Base-by-base conservation (phyloP, 2,329 filamentous ascomycete species). In the Clonostachys rosea region DNA sequence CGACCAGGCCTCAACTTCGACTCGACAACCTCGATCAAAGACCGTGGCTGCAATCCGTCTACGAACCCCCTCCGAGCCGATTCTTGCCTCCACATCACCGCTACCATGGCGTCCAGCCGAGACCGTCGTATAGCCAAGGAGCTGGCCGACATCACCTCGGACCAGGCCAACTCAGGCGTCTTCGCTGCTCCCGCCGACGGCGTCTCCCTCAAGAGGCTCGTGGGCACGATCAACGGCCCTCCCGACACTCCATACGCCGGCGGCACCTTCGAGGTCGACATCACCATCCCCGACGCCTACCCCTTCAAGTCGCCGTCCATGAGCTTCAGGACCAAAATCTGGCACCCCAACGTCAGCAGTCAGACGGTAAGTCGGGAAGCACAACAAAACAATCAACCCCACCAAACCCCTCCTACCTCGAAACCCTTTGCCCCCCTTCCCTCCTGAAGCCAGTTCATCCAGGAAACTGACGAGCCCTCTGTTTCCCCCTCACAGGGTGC, bases 281-380 rank as follows among this genome's bases (percentile, higher is more conserved):
- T 99, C 58, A 79, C 79, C 58, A 94, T 99, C 46, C 91, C 92
- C 0, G 79, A 80, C 52, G 87, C 88, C 56, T 99, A 99, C 61
- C 94, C 94, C 0, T 99, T 99, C 73, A 87, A 91, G 57, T 89
- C 92, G 5, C 94, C 94, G 5, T 67, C 81, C 49, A 97, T 99
- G 87, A 86, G 83, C 58, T 97, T 97, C 62, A 81, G 86, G 54
- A 99, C 94, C 53, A 91, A 86, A 67, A 86, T 97, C 57, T 99
- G 91, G 91, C 94, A 99, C 66, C 94, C 94, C 34, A 99, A 99
- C 62, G 83, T 99, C 70, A 95, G 89, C 76, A 92, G 87, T 60
- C 87, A 94, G 64, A 96, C 91, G 39, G 91, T 95, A 71, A 61
- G 84, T 75, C 16, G 9, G 24, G 14, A 40, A 13, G 7, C 37